Conservation (phyloP, 2,329 filamentous ascomycete species). For the Diplodia corticola region DNA sequence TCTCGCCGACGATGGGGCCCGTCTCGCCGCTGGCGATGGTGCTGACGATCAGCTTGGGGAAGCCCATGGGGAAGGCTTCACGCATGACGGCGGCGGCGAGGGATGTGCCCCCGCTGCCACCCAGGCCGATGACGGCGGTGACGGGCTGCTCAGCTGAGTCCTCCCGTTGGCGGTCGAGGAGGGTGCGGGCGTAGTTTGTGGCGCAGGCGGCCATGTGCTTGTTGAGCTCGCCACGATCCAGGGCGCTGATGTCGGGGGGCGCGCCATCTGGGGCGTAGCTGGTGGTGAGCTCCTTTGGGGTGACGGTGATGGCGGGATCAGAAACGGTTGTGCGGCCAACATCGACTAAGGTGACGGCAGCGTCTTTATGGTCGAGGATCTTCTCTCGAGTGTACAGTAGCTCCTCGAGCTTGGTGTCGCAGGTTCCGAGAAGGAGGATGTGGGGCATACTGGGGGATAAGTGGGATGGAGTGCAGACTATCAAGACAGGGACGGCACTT, state of each 20-base stretch:
- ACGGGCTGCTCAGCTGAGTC: conserved; percentile 35
- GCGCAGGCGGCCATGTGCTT: conserved; percentile 56
- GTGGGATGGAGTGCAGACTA: background rate
- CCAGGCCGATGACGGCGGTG: conserved; percentile 60
- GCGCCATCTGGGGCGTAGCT: conserved; percentile 28
- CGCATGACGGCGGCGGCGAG: conserved; percentile 64
- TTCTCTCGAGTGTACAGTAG: conserved; percentile 55
- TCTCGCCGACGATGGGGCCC: conserved; percentile 64
- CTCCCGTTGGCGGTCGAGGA: background rate
- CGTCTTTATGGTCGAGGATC: conserved; percentile 40
- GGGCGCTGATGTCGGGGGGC: conserved; percentile 35
- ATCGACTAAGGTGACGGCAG: conserved; percentile 54
- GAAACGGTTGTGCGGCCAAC: conserved; percentile 52
- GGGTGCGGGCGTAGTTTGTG: conserved; percentile 41
- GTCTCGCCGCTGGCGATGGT: conserved; percentile 70
- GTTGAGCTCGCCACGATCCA: conserved; percentile 58
- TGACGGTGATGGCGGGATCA: conserved; percentile 51
- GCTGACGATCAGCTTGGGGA: conserved; percentile 70
- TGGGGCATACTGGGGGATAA: conserved; percentile 27
- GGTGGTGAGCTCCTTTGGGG: conserved; percentile 46
- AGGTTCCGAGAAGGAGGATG: conserved; percentile 62
- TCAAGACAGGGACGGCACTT: background rate
- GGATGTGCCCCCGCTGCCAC: conserved; percentile 64
- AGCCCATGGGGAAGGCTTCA: conserved; percentile 60
- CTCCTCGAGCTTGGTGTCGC: conserved; percentile 65